Evolutionary conservation across 805 yeast species (phyloP).

Genomic region (Ogataea methanolica): DNA sequence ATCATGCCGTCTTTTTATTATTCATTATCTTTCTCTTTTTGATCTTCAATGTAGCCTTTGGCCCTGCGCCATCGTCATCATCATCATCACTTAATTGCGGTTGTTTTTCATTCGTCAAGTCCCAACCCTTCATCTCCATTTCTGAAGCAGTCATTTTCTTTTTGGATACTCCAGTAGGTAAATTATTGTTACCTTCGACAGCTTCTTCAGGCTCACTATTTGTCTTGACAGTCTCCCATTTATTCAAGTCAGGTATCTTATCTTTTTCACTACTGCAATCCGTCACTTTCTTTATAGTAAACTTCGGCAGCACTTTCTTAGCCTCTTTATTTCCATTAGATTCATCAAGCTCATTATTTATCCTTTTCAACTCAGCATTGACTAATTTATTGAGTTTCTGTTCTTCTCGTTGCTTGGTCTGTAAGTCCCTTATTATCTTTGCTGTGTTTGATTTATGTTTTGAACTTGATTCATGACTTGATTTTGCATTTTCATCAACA

Average conservation of each 20-base stretch:
- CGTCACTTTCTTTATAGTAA: slow-evolving; percentile 2
- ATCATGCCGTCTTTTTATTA: background rate
- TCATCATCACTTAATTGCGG: slow-evolving; percentile 1
- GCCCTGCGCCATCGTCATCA: slow-evolving; percentile 2
- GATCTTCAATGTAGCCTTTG: slow-evolving; percentile 6
- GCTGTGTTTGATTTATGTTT: slow-evolving; percentile 26
- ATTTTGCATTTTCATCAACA: slow-evolving; percentile 31
- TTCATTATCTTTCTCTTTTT: slow-evolving; percentile 13
- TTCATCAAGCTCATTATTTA: background rate
- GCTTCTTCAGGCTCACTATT: slow-evolving; percentile 3
- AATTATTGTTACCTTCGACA: background rate
- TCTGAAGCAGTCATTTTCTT: slow-evolving; percentile 13
- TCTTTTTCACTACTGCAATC: background rate
- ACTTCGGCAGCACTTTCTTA: background rate
- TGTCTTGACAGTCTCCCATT: slow-evolving; percentile 5
- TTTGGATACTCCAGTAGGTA: slow-evolving; percentile 6
- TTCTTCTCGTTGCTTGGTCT: slow-evolving; percentile 15
- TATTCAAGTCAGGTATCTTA: slow-evolving; percentile 3
- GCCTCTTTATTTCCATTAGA: background rate
- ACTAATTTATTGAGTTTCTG: slow-evolving; percentile 9
- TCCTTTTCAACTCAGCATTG: slow-evolving; percentile 10
- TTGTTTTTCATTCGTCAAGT: slow-evolving; percentile 14
- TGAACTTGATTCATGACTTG: slow-evolving; percentile 30
- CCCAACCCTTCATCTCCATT: slow-evolving; percentile 26
- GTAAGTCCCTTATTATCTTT: slow-evolving; percentile 23